These are phyloP conservation scores for Amanita pseudoporphyria DNA, from an alignment of 768 basidiomycete genomes.

Conservation along the genomic window DNA sequence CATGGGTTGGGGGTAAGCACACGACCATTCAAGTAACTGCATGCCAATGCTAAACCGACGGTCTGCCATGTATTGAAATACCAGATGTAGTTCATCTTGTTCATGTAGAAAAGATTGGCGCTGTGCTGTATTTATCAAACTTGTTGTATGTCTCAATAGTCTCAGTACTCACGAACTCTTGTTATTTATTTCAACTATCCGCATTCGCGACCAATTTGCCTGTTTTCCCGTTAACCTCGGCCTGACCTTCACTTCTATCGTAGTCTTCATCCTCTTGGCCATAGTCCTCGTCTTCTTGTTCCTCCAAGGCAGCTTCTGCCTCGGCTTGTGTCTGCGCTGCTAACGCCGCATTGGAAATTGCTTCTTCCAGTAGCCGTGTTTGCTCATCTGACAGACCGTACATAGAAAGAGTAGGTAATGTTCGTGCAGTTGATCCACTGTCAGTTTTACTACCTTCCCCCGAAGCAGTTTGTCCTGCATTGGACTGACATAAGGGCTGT, in stretches of 20 bases:
- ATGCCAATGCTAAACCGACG: neutral
- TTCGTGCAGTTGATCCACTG: neutral
- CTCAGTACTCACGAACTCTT: neutral
- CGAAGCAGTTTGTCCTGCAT: neutral
- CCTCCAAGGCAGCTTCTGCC: slow-evolving; percentile 67
- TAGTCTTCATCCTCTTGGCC: slow-evolving; percentile 36
- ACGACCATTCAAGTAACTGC: neutral
- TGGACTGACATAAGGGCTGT: slow-evolving; percentile 5
- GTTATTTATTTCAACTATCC: neutral
- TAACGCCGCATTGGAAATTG: slow-evolving; percentile 64
- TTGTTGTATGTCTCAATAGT: slow-evolving; percentile 2
- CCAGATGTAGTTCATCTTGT: neutral
- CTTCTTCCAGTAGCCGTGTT: slow-evolving; percentile 56
- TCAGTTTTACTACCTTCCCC: neutral
- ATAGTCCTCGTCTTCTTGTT: slow-evolving; percentile 41
- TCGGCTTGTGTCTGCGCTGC: slow-evolving; percentile 74
- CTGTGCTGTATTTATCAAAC: slow-evolving; percentile 6
- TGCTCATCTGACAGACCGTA: slow-evolving; percentile 72
- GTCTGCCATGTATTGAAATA: neutral
- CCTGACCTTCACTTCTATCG: slow-evolving; percentile 28
- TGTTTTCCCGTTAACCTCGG: slow-evolving; percentile 18
- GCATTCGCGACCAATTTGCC: neutral
- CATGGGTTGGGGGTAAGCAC: slow-evolving; percentile 4
- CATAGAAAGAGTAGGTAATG: slow-evolving; percentile 41
- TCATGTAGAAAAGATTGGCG: neutral